Base-by-base conservation (phyloP, 495 filamentous ascomycete genomes). In the Tuber aestivum region DNA sequence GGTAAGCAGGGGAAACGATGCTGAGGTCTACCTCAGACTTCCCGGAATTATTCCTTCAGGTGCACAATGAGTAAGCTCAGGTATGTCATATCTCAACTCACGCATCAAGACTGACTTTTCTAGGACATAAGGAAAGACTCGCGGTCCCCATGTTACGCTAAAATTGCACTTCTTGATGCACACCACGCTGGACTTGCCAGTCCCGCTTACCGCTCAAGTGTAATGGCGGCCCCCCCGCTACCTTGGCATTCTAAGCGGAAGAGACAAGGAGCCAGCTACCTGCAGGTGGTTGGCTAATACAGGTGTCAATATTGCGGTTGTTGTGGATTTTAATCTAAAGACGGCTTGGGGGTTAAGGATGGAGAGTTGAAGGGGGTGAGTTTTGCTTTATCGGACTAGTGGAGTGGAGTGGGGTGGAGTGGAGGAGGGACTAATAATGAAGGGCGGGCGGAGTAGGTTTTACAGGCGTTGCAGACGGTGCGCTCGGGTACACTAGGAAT, bases 201-300 rank as follows among this genome's bases (percentile, higher is more conserved):
- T 88, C 92, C 41, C 92, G 94, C 50, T 83, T 90, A 8, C 89
- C 89, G n/a, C 84, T 90, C 76, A 92, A 91, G 78, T 85, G 88
- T 73, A 88, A 88, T 44, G 85, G 88, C 21, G 87, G 89, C n/a
- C n/a, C n/a, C n/a, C n/a, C 72, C 94, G 95, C 79, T 95, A 98
- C 81, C 92, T 94, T 74, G 95, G 95, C 12, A 88, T 98, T 0
- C 87, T 99, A 48, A 94, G 97, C 83, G 92, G 93, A n/a, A 86
- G 98, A 61, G 96, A 98, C 85, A 96, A 99, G 84, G 89, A 93
- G 18, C 86, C 97, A 35, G 93, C 94, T n/a, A 89, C 91, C 73
- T 99, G 97, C 86, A 96, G 95, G 76, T 98, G 93, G 90, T 87
- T 97, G n/a, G n/a, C n/a, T n/a, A n/a, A n/a, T n/a, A n/a, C n/a